Base-by-base conservation (phyloP, 495 filamentous ascomycete species). In the Daldinia grandis region DNA sequence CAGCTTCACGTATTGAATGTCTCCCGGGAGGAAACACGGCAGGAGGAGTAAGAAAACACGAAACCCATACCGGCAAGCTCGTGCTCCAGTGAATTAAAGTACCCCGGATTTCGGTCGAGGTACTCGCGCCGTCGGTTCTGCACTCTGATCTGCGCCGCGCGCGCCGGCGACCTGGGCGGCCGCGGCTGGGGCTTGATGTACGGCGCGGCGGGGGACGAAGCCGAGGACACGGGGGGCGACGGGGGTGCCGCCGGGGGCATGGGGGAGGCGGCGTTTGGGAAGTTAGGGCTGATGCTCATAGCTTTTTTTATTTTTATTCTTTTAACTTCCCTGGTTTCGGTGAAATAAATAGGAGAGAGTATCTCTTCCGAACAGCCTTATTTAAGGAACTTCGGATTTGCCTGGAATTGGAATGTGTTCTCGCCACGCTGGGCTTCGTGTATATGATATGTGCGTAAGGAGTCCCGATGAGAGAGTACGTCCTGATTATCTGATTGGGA, bases 91-190 rank as follows among this genome's bases (percentile, higher is more conserved):
- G 72, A 79, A 25, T 69, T 31, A 38, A 82, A 82, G 54, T 85
- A 85, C 27, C 49, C 66, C 12, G 76, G 78, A 65, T 83, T 75
- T 6, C 76, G 73, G 8, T 77, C 71, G 3, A 85, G 72, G 35
- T 82, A 84, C 63, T 81, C 81, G 33, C 80, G 73, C 12, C 83
- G 71, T 8, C 83, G 76, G 65, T 85, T 85, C 57, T 78, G 79
- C 3, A 76, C 71, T 6, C 79, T 71, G 58, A 84, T 78, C 25
- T 71, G 75, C 14, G 74, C 77, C 3, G 73, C 47, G 21, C 76
- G 73, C 21, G 77, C 74, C 1, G 76, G 72, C 3, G 80, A 79
- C 24, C 63, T 68, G 0, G 75, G 77, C 5, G 81, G 77, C 21
- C 81, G 81, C 5, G 81, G 81, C 17, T 74, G 75, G 0, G 82